Base-by-base conservation (phyloP, 768 basidiomycete genomes). In the Mycena crocata region DNA sequence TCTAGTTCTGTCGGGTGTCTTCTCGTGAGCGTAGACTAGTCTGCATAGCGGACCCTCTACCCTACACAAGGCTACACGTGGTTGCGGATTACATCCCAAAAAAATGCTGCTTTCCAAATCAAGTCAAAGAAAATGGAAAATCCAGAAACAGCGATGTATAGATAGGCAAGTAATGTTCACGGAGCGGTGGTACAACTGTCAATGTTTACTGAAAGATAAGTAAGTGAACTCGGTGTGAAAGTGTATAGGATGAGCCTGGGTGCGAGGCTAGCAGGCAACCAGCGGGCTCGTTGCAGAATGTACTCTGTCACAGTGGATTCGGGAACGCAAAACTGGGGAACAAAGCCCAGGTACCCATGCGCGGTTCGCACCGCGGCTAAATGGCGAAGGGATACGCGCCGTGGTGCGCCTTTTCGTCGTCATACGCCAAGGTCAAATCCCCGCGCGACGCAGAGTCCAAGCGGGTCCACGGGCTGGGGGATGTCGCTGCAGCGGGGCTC, bases 391-490 rank as follows among this genome's bases (percentile, higher is more conserved):
- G 50, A 21, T 34, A 19, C 21, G 12, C 23, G 32, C 8, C 32
- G 15, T 23, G 32, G 32, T n/a, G 50, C 21, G 30, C 21, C 21
- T 51, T 51, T 30, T 50, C 48, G 30, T 17, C 32, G 17, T 19
- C 24, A 30, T 50, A 50, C 26, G n/a, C 30, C n/a, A 24, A 21
- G 5, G 45, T 12, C 31, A 60, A 35, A 51, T 62, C 50, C 50
- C 31, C 50, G 49, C 32, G 51, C 9, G 51, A 52, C n/a, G 45
- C 23, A 32, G 14, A 19, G 31, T 62, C 60, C 50, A 62, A 45
- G 51, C 24, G 60, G 23, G 51, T 26, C 60, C 60, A 62, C 24
- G 60, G 8, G 32, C 8, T 26, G 32, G 60, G 60, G 17, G n/a
- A 31, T 14, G n/a, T n/a, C n/a, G 5, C 7, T 23, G 26, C n/a